Percentiles rank a stretch among this genome's conserved stretches.
phyloP scores from a whole-genome alignment of 768 basidiomycete species.

The Rhizopogon roseolus region DNA sequence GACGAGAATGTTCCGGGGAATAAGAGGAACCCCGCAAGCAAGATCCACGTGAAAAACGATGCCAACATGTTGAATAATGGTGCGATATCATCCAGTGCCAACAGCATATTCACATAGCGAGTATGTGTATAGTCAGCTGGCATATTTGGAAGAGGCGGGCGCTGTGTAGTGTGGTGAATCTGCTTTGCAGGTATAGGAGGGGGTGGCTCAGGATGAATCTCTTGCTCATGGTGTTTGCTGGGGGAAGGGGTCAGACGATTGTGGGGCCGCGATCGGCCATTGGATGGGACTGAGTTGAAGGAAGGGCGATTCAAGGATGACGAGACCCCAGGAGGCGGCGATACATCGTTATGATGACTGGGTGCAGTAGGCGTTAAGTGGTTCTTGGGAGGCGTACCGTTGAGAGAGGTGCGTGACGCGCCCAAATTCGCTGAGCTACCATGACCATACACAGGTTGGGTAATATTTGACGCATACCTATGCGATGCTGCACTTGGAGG shows the following conservation, averaged over 20 bases:
- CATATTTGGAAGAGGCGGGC: conserved; percentile 18
- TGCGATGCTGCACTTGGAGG: conserved; percentile 28
- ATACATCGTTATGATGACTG: conserved; percentile 5
- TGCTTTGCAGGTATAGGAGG: conserved; percentile 7
- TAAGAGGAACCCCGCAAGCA: conserved; percentile 57
- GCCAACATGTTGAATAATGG: conserved; percentile 43
- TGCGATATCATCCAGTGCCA: conserved; percentile 55
- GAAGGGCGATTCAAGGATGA: conserved; percentile 5
- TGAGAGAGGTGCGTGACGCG: conserved; percentile 17
- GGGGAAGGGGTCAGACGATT: conserved; percentile 7
- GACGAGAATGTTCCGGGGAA: conserved; percentile 61
- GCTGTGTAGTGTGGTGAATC: conserved; percentile 13
- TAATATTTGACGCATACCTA: conserved; percentile 21
- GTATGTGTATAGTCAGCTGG: conserved; percentile 29
- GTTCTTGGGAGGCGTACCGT: conserved; percentile 2
- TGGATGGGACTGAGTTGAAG: conserved; percentile 4
- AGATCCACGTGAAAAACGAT: conserved; percentile 58
- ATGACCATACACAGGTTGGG: conserved; percentile 21
- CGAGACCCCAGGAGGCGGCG: conserved; percentile 8
- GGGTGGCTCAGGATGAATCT: not conserved
- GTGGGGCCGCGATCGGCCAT: conserved; percentile 14
- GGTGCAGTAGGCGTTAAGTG: not conserved
- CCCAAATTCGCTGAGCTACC: conserved; percentile 16
- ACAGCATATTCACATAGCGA: conserved; percentile 57
- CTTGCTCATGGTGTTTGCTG: not conserved